These are phyloP conservation scores for Esteya vermicola DNA, from an alignment of 2,329 filamentous ascomycete species.

Conservation along the genomic window DNA sequence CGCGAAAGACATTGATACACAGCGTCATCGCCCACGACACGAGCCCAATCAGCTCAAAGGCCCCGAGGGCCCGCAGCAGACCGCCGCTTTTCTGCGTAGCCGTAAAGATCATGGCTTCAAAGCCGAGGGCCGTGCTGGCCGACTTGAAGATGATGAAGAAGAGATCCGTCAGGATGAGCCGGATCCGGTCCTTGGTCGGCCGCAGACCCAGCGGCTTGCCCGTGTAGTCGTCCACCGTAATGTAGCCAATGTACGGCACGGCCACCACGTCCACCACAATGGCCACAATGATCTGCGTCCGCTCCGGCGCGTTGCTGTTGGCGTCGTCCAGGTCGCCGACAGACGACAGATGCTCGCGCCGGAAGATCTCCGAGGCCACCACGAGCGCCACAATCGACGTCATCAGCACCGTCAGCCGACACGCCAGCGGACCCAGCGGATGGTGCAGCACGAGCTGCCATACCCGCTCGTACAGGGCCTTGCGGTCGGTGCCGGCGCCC, in stretches of 20 bases:
- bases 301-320: conserved; percentile 34
- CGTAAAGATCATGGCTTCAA: conserved; percentile 14
- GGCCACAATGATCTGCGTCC: conserved; percentile 72
- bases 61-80: conserved; percentile 9
- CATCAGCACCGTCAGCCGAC: conserved; percentile 68
- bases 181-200: conserved; percentile 69
- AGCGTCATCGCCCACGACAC: conserved; percentile 13
- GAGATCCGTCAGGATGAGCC: conserved; percentile 79
- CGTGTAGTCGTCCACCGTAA: conserved; percentile 93
- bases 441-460: conserved; percentile 62
- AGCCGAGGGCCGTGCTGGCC: conserved; percentile 68
- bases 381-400: conserved; percentile 74
- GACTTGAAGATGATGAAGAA: conserved; percentile 97
- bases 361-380: conserved; percentile 61
- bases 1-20: conserved; percentile 13
- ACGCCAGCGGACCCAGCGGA: conserved; percentile 70
- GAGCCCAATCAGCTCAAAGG: conserved; percentile 13
- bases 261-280: conserved; percentile 81
- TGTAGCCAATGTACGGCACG: conserved; percentile 80
- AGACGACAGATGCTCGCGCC: conserved; percentile 30
- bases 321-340: not conserved
- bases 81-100: conserved; percentile 4
- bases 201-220: conserved; percentile 84
- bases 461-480: conserved; percentile 34
- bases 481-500: no score